Base-by-base conservation (phyloP, 148 eudicot species). In the Drosera capensis region DNA sequence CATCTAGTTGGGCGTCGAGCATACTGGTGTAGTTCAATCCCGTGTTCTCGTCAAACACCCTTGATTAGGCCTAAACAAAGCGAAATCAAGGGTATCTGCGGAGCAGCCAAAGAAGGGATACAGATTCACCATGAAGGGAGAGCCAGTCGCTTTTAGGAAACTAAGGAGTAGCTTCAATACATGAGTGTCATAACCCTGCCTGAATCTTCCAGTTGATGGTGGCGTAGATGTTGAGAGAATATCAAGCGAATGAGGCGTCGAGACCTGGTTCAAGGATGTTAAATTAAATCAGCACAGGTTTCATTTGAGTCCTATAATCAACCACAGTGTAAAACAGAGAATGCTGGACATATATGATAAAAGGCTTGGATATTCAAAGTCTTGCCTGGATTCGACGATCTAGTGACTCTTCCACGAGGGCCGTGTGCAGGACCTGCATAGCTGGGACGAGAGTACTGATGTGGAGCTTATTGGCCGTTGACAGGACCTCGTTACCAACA, bases 61-160 rank as follows among this genome's bases (percentile, higher is more conserved):
- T 2, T 40, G 25, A 40, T 61, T 72, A 9, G 57, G 57, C 2
- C 78, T 86, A 14, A 67, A 67, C 0, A 86, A 43, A 1, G 43
- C 96, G 22, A 80, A 81, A 56, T 86, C 86, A 9, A 86, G 30
- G 0, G 77, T 50, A 5, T 67, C 49, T 21, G 70, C 95, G 45
- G 80, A 77, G 45, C 80, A 85, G 1, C 92, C 92, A 55, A 85
- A 85, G 31, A 80, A 85, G 0, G 95, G 86, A 62, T 85, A 85
- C 7, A 92, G 92, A 45, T 85, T 85, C 46, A 85, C 70, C 95
- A 86, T 80, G 45, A 85, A 80, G 7, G 95, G 86, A 1, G 92
- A 20, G 17, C 51, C 55, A 1, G 90, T 84, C 8, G 16, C 44
- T n/a, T n/a, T n/a, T n/a, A n/a, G n/a, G n/a, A 34, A 13, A 34